A percentile compares a stretch with the other conserved stretches of the same genome.
Evolutionary conservation across 2,329 filamentous ascomycete species (phyloP).

Genomic region (Beauveria australis): DNA sequence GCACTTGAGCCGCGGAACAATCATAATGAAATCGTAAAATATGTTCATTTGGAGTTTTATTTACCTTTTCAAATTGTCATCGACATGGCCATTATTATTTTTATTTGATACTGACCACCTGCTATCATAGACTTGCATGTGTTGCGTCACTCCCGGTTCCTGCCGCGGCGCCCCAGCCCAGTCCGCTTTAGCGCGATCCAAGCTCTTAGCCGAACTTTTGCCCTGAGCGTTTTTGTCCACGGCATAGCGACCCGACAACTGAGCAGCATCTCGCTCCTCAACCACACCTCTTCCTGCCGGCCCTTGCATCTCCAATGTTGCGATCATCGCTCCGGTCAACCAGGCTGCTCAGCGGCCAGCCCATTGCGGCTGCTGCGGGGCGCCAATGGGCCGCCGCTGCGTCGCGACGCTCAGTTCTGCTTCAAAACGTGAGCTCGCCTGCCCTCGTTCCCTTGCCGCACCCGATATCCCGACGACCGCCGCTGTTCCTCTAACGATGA

Average conservation of each 20-base stretch:
- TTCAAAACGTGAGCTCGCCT: constrained; percentile 9
- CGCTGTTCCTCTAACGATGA: background rate
- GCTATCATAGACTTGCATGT: background rate
- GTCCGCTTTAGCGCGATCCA: constrained; percentile 15
- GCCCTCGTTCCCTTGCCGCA: background rate
- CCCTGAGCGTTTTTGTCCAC: constrained; percentile 35
- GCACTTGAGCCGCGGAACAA: no score
- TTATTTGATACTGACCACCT: background rate
- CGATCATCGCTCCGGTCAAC: constrained; percentile 60
- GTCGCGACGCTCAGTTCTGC: constrained; percentile 23
- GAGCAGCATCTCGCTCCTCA: constrained; percentile 17
- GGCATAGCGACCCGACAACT: constrained; percentile 17
- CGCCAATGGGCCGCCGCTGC: constrained; percentile 49
- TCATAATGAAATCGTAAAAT: background rate
- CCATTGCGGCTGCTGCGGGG: constrained; percentile 42
- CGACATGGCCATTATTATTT: background rate
- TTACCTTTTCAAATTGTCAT: background rate
- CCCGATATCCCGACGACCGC: background rate
- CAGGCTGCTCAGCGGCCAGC: constrained; percentile 49
- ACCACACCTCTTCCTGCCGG: constrained; percentile 26
- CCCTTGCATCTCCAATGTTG: constrained; percentile 53
- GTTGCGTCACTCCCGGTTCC: constrained; percentile 29
- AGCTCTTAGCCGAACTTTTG: constrained; percentile 35
- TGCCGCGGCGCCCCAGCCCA: constrained; percentile 19
- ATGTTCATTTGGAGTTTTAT: no score